Evolutionary conservation across 768 basidiomycete species (phyloP).

Genomic region (Phanerochaete carnosa): DNA sequence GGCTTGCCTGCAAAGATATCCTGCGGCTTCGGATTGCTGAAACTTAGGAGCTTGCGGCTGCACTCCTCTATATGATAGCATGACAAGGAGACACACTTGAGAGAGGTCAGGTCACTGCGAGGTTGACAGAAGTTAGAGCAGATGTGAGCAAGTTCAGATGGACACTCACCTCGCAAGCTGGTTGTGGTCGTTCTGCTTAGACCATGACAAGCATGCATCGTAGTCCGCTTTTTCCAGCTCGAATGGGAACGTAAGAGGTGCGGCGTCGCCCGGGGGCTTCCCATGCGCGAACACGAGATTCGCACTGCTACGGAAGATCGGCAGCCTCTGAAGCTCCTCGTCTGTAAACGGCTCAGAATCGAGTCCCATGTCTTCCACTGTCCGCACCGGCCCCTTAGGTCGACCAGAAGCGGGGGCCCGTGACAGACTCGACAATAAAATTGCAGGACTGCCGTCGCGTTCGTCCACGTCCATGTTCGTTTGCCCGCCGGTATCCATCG

Average conservation of each 20-base stretch:
- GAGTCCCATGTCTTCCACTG: background rate
- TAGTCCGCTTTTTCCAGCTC: conserved; percentile 11
- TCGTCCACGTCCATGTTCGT: background rate
- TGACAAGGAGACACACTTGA: conserved; percentile 15
- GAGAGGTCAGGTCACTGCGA: conserved; percentile 9
- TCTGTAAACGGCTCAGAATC: background rate
- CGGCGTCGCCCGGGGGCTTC: background rate
- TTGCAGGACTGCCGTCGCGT: background rate
- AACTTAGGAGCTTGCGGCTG: background rate
- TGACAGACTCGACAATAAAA: background rate
- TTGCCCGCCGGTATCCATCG: background rate
- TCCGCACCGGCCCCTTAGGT: background rate
- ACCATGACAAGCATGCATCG: conserved; percentile 11
- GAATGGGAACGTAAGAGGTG: conserved; percentile 6
- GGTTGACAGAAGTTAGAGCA: background rate
- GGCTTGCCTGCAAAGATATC: background rate
- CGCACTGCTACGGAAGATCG: background rate
- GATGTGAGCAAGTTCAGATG: background rate
- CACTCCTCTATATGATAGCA: conserved; percentile 10
- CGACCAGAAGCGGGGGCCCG: no score
- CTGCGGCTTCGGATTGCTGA: background rate
- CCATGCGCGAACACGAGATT: conserved; percentile 5
- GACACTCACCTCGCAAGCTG: conserved; percentile 4
- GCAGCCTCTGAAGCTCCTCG: background rate
- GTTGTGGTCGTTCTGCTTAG: background rate